phyloP scores from a whole-genome alignment of 495 filamentous ascomycete species.

The Chaetomium tenue region DNA sequence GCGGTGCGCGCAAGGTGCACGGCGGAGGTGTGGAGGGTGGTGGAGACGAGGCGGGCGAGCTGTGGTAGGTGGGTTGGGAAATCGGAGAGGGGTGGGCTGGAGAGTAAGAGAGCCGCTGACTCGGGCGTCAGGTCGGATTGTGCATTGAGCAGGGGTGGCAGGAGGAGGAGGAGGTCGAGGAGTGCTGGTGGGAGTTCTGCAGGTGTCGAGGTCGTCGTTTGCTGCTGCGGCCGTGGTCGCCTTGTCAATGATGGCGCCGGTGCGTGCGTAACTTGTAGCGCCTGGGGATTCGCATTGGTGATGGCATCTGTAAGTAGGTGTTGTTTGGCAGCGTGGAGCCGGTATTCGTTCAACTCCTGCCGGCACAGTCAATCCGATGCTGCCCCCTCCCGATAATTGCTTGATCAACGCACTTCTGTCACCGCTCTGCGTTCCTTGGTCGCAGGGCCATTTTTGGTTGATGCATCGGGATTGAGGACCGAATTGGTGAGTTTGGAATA shows the following conservation, averaged over 20 bases:
- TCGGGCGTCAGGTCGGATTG: constrained; percentile 25
- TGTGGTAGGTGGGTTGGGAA: constrained; percentile 43
- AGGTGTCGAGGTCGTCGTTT: background rate
- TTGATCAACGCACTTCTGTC: constrained; percentile 37
- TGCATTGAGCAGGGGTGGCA: constrained; percentile 41
- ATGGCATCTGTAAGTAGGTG: constrained; percentile 45
- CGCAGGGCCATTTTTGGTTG: constrained; percentile 54
- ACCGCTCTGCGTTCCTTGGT: constrained; percentile 55
- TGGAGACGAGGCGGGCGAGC: constrained; percentile 43
- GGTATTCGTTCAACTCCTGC: constrained; percentile 44
- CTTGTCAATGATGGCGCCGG: constrained; percentile 28
- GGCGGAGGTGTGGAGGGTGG: constrained; percentile 40
- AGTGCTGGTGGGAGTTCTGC: constrained; percentile 35
- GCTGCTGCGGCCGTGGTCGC: constrained; percentile 19
- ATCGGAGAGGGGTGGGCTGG: constrained; percentile 42
- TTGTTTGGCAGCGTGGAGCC: constrained; percentile 42
- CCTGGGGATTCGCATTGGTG: constrained; percentile 27
- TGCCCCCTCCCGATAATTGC: background rate
- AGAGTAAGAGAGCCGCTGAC: constrained; percentile 38
- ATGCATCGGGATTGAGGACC: constrained; percentile 61
- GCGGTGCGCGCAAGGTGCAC: constrained; percentile 45
- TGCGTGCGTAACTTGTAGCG: constrained; percentile 21
- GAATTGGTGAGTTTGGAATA: constrained; percentile 59
- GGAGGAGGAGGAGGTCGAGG: constrained; percentile 45
- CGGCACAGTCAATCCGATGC: background rate